Percentiles rank a stretch among this genome's conserved stretches.
Evolutionary conservation across 2,329 filamentous ascomycete genomes (phyloP).

Genomic region (Hypoxylon sp.): DNA sequence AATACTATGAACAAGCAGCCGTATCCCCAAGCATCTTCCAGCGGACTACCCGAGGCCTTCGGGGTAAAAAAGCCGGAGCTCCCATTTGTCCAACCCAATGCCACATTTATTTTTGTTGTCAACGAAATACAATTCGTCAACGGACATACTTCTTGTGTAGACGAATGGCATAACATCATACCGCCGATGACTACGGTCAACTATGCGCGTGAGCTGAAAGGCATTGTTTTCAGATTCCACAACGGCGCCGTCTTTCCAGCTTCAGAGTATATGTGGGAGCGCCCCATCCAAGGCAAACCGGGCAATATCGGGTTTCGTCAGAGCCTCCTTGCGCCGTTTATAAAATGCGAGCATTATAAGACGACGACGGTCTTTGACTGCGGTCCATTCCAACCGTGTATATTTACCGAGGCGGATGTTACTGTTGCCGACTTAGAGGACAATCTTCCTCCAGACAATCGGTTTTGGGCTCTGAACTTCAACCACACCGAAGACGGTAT

Average conservation of each 20-base stretch:
- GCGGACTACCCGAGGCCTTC: too few relatives aligned
- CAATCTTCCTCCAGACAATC: not conserved
- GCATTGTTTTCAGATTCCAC: constrained; percentile 2
- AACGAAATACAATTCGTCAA: constrained; percentile 2
- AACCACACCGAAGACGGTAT: not conserved
- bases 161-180: not conserved
- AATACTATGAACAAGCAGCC: not conserved
- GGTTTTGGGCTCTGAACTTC: constrained; percentile 4
- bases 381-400: constrained; percentile 1
- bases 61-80: not conserved
- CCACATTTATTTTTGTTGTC: constrained; percentile 5
- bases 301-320: not conserved
- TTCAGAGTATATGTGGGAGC: not conserved
- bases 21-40: too few relatives aligned
- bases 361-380: not conserved
- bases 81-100: not conserved
- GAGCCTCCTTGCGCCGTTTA: not conserved
- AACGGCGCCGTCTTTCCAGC: not conserved
- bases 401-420: not conserved
- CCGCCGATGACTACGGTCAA: not conserved
- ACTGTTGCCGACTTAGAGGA: not conserved
- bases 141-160: not conserved
- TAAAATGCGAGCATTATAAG: not conserved
- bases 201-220: not conserved
- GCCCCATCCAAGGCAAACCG: not conserved